These are phyloP conservation scores for Pyricularia pennisetigena DNA, from an alignment of 2,329 filamentous ascomycete genomes.

Conservation along the genomic window DNA sequence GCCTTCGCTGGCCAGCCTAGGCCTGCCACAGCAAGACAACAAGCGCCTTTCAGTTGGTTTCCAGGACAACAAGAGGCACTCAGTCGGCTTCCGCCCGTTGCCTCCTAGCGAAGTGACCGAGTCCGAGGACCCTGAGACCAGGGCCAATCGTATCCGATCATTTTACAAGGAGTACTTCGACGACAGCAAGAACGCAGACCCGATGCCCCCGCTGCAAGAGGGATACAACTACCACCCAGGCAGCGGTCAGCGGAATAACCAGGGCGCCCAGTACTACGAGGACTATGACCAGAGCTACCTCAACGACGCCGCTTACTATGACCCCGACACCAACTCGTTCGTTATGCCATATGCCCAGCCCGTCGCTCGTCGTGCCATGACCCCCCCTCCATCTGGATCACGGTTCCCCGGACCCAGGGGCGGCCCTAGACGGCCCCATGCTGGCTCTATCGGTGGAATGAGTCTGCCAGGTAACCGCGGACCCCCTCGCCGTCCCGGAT, in stretches of 20 bases:
- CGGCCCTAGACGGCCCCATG: constrained; percentile 24
- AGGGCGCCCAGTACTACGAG: constrained; percentile 51
- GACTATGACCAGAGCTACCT: constrained; percentile 65
- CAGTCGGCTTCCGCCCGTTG: constrained; percentile 69
- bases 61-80: constrained; percentile 46
- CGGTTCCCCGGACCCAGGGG: constrained; percentile 26
- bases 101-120: constrained; percentile 73
- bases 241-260: constrained; percentile 6
- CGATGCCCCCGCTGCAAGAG: constrained; percentile 17
- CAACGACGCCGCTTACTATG: constrained; percentile 52
- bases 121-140: constrained; percentile 82
- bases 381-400: constrained; percentile 62
- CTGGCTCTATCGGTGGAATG: constrained; percentile 40
- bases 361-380: constrained; percentile 86
- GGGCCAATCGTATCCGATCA: constrained; percentile 92
- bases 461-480: constrained; percentile 32
- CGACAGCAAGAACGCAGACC: constrained; percentile 49
- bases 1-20: constrained; percentile 27
- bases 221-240: constrained; percentile 11
- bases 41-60: constrained; percentile 59
- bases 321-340: constrained; percentile 59
- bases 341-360: constrained; percentile 79
- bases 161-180: constrained; percentile 99
- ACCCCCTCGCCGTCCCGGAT: constrained; percentile 22
- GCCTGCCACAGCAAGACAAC: constrained; percentile 43